phyloP scores from a whole-genome alignment of 768 basidiomycete species.

The Dacryopinax primogenitus region DNA sequence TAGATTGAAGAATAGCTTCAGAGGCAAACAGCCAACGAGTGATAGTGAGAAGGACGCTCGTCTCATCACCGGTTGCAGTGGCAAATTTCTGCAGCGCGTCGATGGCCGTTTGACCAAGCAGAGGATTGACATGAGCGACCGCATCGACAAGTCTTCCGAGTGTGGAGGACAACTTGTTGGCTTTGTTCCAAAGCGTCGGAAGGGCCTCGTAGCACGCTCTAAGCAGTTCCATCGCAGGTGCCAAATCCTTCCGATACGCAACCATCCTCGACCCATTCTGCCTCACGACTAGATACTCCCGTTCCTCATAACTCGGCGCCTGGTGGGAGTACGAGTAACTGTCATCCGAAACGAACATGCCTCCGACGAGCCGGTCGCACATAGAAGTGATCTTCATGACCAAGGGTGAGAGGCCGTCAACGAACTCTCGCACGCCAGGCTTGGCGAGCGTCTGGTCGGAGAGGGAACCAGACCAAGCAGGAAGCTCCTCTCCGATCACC shows the following conservation, averaged over 20 bases:
- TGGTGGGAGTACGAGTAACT: slow-evolving; percentile 35
- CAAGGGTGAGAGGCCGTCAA: slow-evolving; percentile 48
- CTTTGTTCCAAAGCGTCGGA: slow-evolving; percentile 62
- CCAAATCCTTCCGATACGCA: slow-evolving; percentile 50
- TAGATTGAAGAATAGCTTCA: slow-evolving; percentile 46
- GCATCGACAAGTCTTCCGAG: slow-evolving; percentile 70
- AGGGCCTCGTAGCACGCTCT: slow-evolving; percentile 69
- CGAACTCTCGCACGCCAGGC: slow-evolving; percentile 56
- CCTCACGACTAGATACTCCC: slow-evolving; percentile 51
- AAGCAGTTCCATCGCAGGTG: slow-evolving; percentile 55
- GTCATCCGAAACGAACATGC: slow-evolving; percentile 75
- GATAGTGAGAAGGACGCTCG: slow-evolving; percentile 49
- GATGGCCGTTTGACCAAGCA: slow-evolving; percentile 53
- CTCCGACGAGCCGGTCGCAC: slow-evolving; percentile 52
- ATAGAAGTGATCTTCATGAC: slow-evolving; percentile 44
- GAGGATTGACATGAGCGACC: slow-evolving; percentile 73
- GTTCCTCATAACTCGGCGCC: slow-evolving; percentile 42
- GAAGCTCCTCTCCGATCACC: slow-evolving; percentile 48
- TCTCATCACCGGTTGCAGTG: slow-evolving; percentile 42
- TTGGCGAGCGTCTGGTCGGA: slow-evolving; percentile 45
- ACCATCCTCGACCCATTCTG: slow-evolving; percentile 51
- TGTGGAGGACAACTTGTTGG: slow-evolving; percentile 41
- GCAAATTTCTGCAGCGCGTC: slow-evolving; percentile 61
- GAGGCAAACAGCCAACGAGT: slow-evolving; percentile 65
- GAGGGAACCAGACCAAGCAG: slow-evolving; percentile 51